Conservation (phyloP, 2,329 filamentous ascomycete genomes). For the Ophiocordyceps unilateralis region DNA sequence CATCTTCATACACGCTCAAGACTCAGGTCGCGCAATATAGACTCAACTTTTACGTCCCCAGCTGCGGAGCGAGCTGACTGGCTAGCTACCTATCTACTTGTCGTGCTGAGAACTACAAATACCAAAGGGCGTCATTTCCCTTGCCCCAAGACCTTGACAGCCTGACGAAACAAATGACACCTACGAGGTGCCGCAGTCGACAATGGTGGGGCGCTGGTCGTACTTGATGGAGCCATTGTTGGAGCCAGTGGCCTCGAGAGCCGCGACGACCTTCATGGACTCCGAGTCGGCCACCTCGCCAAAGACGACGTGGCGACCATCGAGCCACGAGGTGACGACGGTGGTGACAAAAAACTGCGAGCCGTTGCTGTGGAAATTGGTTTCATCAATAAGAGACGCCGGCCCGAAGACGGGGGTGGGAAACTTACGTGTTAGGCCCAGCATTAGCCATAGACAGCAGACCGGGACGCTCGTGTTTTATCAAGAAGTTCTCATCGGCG, state of each 20-base stretch:
- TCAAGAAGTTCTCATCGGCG: constrained; percentile 75
- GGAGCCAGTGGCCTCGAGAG: constrained; percentile 43
- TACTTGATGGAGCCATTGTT: constrained; percentile 37
- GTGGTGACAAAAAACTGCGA: constrained; percentile 98
- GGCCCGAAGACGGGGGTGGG: neutral
- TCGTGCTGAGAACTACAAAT: neutral
- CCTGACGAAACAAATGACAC: constrained; percentile 4
- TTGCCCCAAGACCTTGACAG: neutral
- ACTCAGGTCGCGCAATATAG: neutral
- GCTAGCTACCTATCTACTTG: constrained; percentile 1
- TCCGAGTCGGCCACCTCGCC: constrained; percentile 46
- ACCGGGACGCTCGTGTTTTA: constrained; percentile 57
- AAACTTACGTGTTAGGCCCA: constrained; percentile 69
- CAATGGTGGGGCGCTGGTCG: constrained; percentile 40
- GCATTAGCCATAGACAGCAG: constrained; percentile 92
- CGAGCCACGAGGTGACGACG: constrained; percentile 71
- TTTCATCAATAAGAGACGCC: neutral
- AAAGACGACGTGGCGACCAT: constrained; percentile 74
- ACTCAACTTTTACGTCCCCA: neutral
- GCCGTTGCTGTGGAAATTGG: constrained; percentile 54
- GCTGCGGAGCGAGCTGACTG: neutral
- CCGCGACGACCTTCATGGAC: constrained; percentile 36
- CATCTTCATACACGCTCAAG: no score
- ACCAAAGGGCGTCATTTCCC: neutral
- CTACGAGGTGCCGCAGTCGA: constrained; percentile 33